Conservation (phyloP, 345 rosid genomes). For the Populus deltoides region DNA sequence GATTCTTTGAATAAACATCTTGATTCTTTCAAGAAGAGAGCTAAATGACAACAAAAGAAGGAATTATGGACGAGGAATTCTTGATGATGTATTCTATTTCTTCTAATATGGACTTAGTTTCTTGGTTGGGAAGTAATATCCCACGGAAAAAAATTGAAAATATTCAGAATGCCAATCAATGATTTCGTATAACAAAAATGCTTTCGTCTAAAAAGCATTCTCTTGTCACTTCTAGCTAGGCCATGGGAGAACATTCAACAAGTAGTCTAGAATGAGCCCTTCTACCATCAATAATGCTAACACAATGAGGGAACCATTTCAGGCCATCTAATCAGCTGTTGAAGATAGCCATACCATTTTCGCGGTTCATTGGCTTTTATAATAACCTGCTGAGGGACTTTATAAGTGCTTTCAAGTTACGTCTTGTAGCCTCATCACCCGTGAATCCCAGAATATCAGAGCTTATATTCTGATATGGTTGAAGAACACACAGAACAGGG, state of each 20-base stretch:
- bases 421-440: conserved; percentile 90
- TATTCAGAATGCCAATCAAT: not conserved
- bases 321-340: not conserved
- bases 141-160: not conserved
- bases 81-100: not conserved
- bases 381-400: conserved; percentile 92
- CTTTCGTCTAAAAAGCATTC: not conserved
- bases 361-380: conserved; percentile 32
- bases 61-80: too few relatives aligned
- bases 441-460: conserved; percentile 95
- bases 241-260: not conserved
- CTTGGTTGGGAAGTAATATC: not conserved
- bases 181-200: not conserved
- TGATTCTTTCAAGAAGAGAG: not conserved
- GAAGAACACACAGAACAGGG: not conserved
- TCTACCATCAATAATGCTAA: not conserved
- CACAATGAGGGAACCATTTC: not conserved
- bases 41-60: not conserved
- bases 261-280: not conserved
- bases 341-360: not conserved
- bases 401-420: conserved; percentile 79
- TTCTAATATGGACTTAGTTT: not conserved
- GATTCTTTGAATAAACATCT: not conserved
- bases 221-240: not conserved
- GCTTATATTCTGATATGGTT: conserved; percentile 73